Conservation (phyloP, 2,329 filamentous ascomycete species). For the Cylindrodendrum hubeiense region DNA sequence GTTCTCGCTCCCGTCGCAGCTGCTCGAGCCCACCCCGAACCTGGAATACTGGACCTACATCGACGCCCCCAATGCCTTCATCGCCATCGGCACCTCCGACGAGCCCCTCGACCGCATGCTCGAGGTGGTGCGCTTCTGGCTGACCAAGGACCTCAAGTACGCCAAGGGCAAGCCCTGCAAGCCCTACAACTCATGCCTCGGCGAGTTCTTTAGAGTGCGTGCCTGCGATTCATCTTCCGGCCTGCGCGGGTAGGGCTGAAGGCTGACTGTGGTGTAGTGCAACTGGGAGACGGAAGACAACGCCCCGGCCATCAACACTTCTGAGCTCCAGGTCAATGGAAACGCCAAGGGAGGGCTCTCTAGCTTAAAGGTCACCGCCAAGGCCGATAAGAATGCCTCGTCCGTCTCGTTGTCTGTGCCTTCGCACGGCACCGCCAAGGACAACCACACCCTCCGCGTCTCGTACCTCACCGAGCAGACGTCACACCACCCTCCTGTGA, state of each 20-base stretch:
- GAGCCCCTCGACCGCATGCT: constrained; percentile 94
- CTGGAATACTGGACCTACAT: constrained; percentile 99
- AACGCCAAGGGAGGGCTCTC: constrained; percentile 58
- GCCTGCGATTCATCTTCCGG: background rate
- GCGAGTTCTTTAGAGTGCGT: constrained; percentile 94
- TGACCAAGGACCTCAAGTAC: constrained; percentile 99
- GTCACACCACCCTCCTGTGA: constrained; percentile 96
- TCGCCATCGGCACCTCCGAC: constrained; percentile 86
- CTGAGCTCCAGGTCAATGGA: constrained; percentile 52
- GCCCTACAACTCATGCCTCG: constrained; percentile 96
- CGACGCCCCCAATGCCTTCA: constrained; percentile 92
- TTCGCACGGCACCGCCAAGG: constrained; percentile 58
- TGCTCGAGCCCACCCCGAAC: constrained; percentile 96
- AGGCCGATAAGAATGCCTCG: constrained; percentile 60
- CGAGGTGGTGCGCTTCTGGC: constrained; percentile 95
- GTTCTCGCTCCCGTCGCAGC: constrained; percentile 94
- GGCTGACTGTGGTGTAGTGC: constrained; percentile 67
- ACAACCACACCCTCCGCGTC: constrained; percentile 75
- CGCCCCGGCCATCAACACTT: constrained; percentile 73
- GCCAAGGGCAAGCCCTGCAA: constrained; percentile 99
- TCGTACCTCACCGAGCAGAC: constrained; percentile 98
- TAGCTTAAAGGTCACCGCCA: constrained; percentile 60
- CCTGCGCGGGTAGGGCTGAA: background rate
- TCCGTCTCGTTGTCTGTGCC: constrained; percentile 65
- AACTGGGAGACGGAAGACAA: constrained; percentile 94